Percentiles rank a stretch among this genome's conserved stretches.
Conservation (phyloP, 164 flowering plant genomes). For the Umbilicus rupestris region DNA sequence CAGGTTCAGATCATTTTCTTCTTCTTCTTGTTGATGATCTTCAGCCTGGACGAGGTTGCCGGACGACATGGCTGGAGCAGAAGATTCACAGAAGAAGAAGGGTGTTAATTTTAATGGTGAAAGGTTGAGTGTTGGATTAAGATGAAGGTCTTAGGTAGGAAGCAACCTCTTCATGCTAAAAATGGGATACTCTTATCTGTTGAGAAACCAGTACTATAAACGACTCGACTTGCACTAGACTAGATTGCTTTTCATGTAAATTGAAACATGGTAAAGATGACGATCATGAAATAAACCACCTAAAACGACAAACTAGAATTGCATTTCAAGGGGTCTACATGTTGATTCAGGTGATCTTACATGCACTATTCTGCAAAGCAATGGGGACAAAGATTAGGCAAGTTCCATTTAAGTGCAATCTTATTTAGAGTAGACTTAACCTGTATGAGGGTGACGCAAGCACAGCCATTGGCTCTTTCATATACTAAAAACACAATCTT, state of each 20-base stretch:
- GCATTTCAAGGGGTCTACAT: not conserved
- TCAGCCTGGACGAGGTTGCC: not conserved
- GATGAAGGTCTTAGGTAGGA: constrained; percentile 1
- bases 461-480: not conserved
- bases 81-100: not conserved
- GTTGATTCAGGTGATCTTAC: not conserved
- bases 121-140: constrained; percentile 1
- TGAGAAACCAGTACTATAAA: not conserved
- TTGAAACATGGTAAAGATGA: not conserved
- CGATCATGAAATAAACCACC: not conserved
- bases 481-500: not conserved
- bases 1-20: not conserved
- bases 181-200: not conserved
- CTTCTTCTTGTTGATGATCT: not conserved
- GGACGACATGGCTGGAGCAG: not conserved
- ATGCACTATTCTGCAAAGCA: not conserved
- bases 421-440: too few species aligned
- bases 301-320: not conserved
- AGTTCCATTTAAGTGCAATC: not conserved
- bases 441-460: too few species aligned
- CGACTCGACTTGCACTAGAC: not conserved
- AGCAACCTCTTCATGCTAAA: not conserved
- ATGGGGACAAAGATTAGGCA: not conserved
- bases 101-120: not conserved
- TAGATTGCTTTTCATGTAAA: not conserved